These are phyloP conservation scores for Albugo laibachii DNA, from an alignment of 352 stramenopile genomes.

Conservation along the genomic window DNA sequence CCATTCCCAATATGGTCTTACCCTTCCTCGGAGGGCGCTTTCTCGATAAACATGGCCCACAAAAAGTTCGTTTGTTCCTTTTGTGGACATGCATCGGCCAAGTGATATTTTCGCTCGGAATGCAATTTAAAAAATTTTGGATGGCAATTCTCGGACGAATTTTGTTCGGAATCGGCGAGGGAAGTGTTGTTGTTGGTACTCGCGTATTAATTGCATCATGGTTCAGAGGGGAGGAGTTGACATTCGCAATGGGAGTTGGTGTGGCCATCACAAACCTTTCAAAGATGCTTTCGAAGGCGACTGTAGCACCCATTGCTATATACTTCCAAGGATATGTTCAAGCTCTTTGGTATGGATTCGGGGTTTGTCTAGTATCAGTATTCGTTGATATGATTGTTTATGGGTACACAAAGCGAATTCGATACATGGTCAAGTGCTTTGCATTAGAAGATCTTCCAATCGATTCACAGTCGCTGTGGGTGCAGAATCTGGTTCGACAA, in stretches of 20 bases:
- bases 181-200: slow-evolving; percentile 55
- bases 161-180: slow-evolving; percentile 66
- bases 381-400: slow-evolving; percentile 32
- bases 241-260: slow-evolving; percentile 73
- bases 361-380: slow-evolving; percentile 31
- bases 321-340: slow-evolving; percentile 73
- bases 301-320: slow-evolving; percentile 62
- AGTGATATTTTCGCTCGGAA: slow-evolving; percentile 54
- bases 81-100: slow-evolving; percentile 66
- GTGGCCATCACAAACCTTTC: slow-evolving; percentile 81
- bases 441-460: not conserved
- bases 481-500: not conserved
- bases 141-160: slow-evolving; percentile 59
- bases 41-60: slow-evolving; percentile 58
- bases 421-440: slow-evolving; percentile 31
- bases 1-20: slow-evolving; percentile 68
- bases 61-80: slow-evolving; percentile 62
- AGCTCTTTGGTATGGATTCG: slow-evolving; percentile 62
- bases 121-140: slow-evolving; percentile 54
- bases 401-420: slow-evolving; percentile 35
- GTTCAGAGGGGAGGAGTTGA: slow-evolving; percentile 69
- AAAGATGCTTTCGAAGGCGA: slow-evolving; percentile 83
- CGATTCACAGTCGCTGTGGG: no score
- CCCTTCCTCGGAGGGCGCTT: slow-evolving; percentile 53
- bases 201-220: slow-evolving; percentile 70